A percentile compares a stretch with the other conserved stretches of the same genome.
phyloP scores from a whole-genome alignment of 495 filamentous ascomycete genomes.

The Penicillium atrosanguineum region DNA sequence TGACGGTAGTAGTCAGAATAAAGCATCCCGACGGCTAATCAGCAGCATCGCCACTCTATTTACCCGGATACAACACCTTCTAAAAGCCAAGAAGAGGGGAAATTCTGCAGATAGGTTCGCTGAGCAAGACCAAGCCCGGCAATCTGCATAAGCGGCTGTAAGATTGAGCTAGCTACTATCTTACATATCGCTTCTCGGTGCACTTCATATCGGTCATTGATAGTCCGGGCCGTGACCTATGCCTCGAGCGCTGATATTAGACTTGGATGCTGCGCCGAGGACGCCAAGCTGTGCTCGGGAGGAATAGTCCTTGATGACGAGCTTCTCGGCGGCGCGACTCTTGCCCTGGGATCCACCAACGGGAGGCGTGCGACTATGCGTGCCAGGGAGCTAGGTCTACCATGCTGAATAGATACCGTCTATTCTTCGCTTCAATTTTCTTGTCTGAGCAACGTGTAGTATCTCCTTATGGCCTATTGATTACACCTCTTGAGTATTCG shows the following conservation, averaged over 20 bases:
- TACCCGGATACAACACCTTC: no score
- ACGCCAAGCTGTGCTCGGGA: constrained; percentile 23
- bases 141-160: neutral
- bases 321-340: constrained; percentile 16
- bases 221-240: neutral
- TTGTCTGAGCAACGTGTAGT: no score
- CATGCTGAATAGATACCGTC: neutral
- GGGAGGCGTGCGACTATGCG: neutral
- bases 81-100: no score
- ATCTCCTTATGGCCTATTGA: no score
- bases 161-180: neutral
- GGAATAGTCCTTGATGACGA: constrained; percentile 13
- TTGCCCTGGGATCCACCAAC: constrained; percentile 5
- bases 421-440: no score
- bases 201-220: neutral
- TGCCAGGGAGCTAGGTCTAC: neutral
- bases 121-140: no score
- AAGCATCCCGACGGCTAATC: no score
- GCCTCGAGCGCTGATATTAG: neutral
- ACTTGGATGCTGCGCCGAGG: constrained; percentile 5
- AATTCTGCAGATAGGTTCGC: no score
- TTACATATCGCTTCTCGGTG: neutral
- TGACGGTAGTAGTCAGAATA: no score
- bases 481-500: neutral
- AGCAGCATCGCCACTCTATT: no score